Evolutionary conservation across 2,329 filamentous ascomycete genomes (phyloP), one percentile per base, ranked within the genome.

Genomic region (Phialocephala subalpina): DNA sequence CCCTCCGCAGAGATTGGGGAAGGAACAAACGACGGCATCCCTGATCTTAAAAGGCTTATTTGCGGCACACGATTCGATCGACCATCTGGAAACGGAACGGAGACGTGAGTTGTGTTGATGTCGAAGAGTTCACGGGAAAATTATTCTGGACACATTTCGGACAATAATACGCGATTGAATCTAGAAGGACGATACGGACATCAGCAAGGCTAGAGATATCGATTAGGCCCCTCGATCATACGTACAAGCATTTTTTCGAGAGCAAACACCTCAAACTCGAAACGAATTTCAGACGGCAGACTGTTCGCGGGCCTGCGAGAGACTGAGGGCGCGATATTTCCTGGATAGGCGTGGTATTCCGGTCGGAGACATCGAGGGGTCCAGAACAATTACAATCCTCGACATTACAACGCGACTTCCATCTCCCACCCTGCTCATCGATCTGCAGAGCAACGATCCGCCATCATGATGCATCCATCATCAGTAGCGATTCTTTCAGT

Each of bases 391-490:
- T 18, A 47, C 8, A 49, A 25, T 14, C 49, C 22, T 33, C 49
- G 33, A 56, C 18, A 60, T 1, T 18, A 36, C 9, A 40, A 36
- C 55, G 42, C 55, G 53, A 52, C 49, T n/a, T 55, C 18, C 33
- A 53, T 55, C 56, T 38, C 40, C 3, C 33, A n/a, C 42, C 52
- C 20, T 42, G 18, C 16, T 16, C 2, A 18, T 33, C 6, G 11
- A 52, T 18, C 27, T 12, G 36, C 27, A 49, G 9, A 40, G 35
- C 16, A n/a, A 38, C 29, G 35, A 12, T 53, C 36, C 5, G 27
- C 49, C 49, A 33, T 60, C 49, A 66, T 16, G 38, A 68, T 68
- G 67, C 61, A 36, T 18, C 45, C 49, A 56, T 60, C 57, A 60
- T 33, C 35, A 27, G n/a, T 47, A 4, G 49, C 59, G 38, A 25